A percentile compares a stretch with the other conserved stretches of the same genome.
These are phyloP conservation scores for Pichia sp. DNA, from an alignment of 1,139 yeast genomes.

Conservation along the genomic window DNA sequence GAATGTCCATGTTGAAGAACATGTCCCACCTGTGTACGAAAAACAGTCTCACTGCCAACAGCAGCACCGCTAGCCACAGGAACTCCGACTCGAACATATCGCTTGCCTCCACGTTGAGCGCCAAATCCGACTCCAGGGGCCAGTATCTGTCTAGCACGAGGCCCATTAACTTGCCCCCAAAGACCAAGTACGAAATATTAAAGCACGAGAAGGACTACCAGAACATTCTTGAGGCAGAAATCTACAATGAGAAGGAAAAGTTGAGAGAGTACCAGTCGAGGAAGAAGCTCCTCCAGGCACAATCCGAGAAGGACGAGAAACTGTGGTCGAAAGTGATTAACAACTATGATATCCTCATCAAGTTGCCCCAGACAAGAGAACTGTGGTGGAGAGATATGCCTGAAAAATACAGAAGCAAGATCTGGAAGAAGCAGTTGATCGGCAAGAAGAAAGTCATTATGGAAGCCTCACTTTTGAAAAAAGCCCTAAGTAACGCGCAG, in stretches of 20 bases:
- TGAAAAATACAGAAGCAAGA: conserved; percentile 38
- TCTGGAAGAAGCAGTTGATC: conserved; percentile 45
- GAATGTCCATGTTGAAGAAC: conserved; percentile 32
- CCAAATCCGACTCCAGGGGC: conserved; percentile 18
- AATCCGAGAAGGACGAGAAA: conserved; percentile 36
- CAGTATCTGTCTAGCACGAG: conserved; percentile 49
- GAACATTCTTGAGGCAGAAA: conserved; percentile 45
- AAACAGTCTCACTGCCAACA: neutral
- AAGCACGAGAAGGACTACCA: conserved; percentile 58
- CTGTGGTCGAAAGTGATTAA: conserved; percentile 49
- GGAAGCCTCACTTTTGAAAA: conserved; percentile 2
- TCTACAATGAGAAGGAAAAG: conserved; percentile 39
- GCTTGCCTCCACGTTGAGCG: neutral
- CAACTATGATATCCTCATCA: conserved; percentile 36
- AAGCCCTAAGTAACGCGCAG: neutral
- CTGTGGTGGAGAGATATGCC: conserved; percentile 72
- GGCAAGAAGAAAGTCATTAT: conserved; percentile 34
- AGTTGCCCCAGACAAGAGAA: conserved; percentile 43
- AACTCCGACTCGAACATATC: neutral
- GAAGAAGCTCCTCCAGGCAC: conserved; percentile 32
- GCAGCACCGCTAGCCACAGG: neutral
- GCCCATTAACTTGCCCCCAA: conserved; percentile 68
- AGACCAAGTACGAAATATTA: conserved; percentile 47
- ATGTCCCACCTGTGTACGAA: conserved; percentile 15
- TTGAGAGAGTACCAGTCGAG: conserved; percentile 34